Base-by-base conservation (phyloP, 805 yeast species). In the Candida xyloterini region DNA sequence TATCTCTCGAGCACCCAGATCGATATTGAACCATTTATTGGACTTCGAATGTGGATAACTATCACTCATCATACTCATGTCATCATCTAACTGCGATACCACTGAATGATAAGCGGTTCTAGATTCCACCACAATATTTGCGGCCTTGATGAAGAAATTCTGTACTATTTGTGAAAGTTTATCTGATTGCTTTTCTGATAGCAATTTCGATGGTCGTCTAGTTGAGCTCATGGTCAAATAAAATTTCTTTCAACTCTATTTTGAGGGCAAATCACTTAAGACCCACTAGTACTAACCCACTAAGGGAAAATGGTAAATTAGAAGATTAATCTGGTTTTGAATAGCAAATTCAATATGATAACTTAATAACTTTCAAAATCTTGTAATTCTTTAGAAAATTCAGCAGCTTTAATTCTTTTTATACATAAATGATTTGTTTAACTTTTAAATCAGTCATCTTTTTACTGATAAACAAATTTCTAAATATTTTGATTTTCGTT, bases 11-110 rank as follows among this genome's bases (percentile, higher is more conserved):
- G 66, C 64, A 27, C 50, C 54, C 27, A 76, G 65, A 40, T 77
- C 76, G 15, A 79, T 55, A 52, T 79, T 74, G 55, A 79, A 79
- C 91, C 91, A 84, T 50, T 71, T 73, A 55, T 77, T 77, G 38
- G 71, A 43, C 46, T 71, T 68, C 7, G 33, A 32, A 4, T 34
- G 34, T 2, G 46, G 8, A 22, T n/a, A 14, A 22, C 26, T 21
- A 13, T 37, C 43, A 16, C 28, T 34, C 47, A 36, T 15, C 24
- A 20, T 22, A 30, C 30, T 23, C 7, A 30, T 29, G 30, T 27
- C 47, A 33, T 38, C 44, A 25, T 33, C 44, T 42, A 33, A 50
- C 44, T 44, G 54, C 16, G 44, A 46, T 30, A 44, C 50, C 22
- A 39, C 42, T 30, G 51, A 42, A 20, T 40, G 23, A 8, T 35